phyloP scores from a whole-genome alignment of 768 basidiomycete species.

The Mycena epipterygia region DNA sequence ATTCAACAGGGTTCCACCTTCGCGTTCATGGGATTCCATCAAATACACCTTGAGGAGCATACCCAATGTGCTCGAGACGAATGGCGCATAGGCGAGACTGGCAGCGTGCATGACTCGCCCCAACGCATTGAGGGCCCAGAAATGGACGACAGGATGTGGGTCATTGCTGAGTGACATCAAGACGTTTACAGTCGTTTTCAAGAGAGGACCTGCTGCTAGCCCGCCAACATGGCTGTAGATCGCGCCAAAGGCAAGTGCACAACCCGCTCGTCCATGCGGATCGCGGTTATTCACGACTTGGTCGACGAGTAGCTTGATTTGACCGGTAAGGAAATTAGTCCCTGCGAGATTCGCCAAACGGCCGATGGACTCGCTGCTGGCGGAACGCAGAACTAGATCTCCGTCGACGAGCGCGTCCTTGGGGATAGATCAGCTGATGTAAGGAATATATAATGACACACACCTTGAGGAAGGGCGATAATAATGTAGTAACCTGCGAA shows the following conservation, averaged over 20 bases:
- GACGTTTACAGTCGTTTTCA: conserved; percentile 96
- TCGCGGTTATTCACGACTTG: conserved; percentile 96
- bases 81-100: conserved; percentile 91
- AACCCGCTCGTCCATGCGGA: conserved; percentile 93
- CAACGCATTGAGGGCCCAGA: conserved; percentile 90
- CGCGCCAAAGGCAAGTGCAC: conserved; percentile 91
- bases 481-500: conserved; percentile 67
- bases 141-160: conserved; percentile 97
- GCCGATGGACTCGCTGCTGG: conserved; percentile 91
- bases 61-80: conserved; percentile 88
- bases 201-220: conserved; percentile 91
- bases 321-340: conserved; percentile 84
- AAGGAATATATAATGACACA: conserved; percentile 29
- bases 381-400: conserved; percentile 80
- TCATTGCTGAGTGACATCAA: conserved; percentile 96
- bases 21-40: conserved; percentile 91
- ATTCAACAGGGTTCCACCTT: conserved; percentile 87
- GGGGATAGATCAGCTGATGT: conserved; percentile 13
- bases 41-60: conserved; percentile 93
- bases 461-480: conserved; percentile 87
- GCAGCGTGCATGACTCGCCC: conserved; percentile 92
- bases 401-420: conserved; percentile 88
- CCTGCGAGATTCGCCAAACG: conserved; percentile 87
- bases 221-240: conserved; percentile 95
- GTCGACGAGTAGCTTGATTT: conserved; percentile 92